These are phyloP conservation scores for Exophiala lecanii-corni DNA, from an alignment of 2,329 filamentous ascomycete species.

Conservation along the genomic window DNA sequence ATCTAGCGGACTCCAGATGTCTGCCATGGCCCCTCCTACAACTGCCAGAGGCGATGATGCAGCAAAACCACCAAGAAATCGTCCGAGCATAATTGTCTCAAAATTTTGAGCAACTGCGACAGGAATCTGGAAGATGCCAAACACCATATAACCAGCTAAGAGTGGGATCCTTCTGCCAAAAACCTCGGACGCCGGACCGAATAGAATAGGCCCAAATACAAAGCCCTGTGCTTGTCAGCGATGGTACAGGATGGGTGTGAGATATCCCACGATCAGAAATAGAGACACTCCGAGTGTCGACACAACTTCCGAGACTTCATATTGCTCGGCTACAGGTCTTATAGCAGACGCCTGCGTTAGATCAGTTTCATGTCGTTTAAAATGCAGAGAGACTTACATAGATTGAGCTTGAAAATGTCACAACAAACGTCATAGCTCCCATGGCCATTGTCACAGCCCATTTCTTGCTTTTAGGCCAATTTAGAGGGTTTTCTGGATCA, in stretches of 20 bases:
- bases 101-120: constrained; percentile 52
- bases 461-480: constrained; percentile 33
- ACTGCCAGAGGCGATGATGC: constrained; percentile 49
- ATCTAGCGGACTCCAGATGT: constrained; percentile 47
- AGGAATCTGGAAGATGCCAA: constrained; percentile 53
- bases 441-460: constrained; percentile 41
- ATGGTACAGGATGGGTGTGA: neutral
- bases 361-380: constrained; percentile 1
- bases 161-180: constrained; percentile 49
- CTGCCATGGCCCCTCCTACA: constrained; percentile 46
- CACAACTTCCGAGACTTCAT: constrained; percentile 45
- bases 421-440: constrained; percentile 41
- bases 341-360: constrained; percentile 5
- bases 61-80: constrained; percentile 52
- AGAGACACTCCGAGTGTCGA: constrained; percentile 49
- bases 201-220: constrained; percentile 37
- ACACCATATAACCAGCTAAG: constrained; percentile 45
- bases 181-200: constrained; percentile 44
- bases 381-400: constrained; percentile 27
- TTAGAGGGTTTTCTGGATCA: constrained; percentile 28
- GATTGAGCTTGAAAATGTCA: constrained; percentile 46
- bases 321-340: constrained; percentile 36
- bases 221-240: constrained; percentile 36
- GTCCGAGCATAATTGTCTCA: constrained; percentile 50
- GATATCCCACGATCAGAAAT: constrained; percentile 39